Evolutionary conservation across 176 grass and related monocot species (phyloP), one percentile per base, ranked within the genome.

Genomic region (Themeda triandra): DNA sequence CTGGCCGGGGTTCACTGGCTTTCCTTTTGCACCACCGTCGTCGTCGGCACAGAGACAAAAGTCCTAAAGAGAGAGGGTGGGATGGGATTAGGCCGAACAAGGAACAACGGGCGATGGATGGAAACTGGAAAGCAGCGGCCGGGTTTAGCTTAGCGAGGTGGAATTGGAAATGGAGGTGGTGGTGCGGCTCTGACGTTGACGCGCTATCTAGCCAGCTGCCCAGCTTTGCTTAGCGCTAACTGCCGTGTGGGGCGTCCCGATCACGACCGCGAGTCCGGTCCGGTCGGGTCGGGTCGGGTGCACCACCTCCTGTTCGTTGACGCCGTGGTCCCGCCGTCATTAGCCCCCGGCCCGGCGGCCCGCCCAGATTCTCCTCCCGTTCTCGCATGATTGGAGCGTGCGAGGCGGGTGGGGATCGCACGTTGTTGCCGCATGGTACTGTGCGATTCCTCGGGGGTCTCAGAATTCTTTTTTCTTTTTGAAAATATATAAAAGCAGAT

Each of bases 111-210:
- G 29, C 8, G 71, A 49, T 10, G 44, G 71, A 51, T 13, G 56
- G n/a, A 59, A 59, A 59, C 21, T n/a, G 19, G 56, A 23, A 23
- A 23, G 46, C 44, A 46, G 44, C 44, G 41, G 54, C 36, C 40
- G 40, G 40, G 54, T 77, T 77, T 77, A 40, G 54, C 56, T 63
- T 78, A 44, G 76, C 58, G 14, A 15, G 70, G 14, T 17, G 13
- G 40, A 7, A 1, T 13, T 8, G 71, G 46, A 7, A 1, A 13
- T 8, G 71, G 46, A 51, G 45, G 29, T 21, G 31, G 8, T 56
- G 65, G 32, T 19, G 18, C 5, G 10, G 31, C 56, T 39, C 11
- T 25, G 67, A 69, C 63, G 86, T 76, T 56, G 85, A 82, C 85
- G 66, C 40, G 48, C 60, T 29, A 59, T 1, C 56, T 59, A 11